Base-by-base conservation (phyloP, 2,329 filamentous ascomycete species). In the Colletotrichum theobromicola region DNA sequence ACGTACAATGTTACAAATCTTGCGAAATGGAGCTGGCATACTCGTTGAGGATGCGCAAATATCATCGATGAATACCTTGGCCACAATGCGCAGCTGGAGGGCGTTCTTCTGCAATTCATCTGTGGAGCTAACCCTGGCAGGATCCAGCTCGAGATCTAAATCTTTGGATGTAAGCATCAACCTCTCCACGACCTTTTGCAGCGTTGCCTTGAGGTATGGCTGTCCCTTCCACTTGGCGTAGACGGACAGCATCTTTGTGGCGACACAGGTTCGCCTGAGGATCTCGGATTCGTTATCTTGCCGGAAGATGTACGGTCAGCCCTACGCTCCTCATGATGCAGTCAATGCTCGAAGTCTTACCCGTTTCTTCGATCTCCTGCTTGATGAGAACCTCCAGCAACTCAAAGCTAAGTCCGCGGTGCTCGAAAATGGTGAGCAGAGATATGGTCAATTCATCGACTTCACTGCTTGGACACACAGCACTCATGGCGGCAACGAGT, bases 151-250 rank as follows among this genome's bases (percentile, higher is more conserved):
- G 24, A 94, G 86, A 78, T 93, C 91, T 2, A 94, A 85, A 74
- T 93, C 91, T 76, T 93, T 90, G 1, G 92, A 92, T 4, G 92
- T 93, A 35, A 92, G 80, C 86, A 94, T 92, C 55, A 94, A 84
- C 64, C 92, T 86, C 79, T 93, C 91, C 2, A 94, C 83, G 4
- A 94, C 91, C 78, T 93, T 93, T 77, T 93, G 91, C 12, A 94
- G 84, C 2, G 92, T 94, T 16, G 87, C 85, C 77, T 90, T 90
- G 42, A 94, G 86, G 79, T 94, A 94, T 5, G 87, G 81, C 18
- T 88, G 85, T 15, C 92, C 92, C 82, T 93, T 94, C 92, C 92
- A 94, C 79, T 93, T 94, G 7, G 92, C 92, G 78, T 93, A 94
- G 9, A 93, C 88, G 1, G 92, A 93, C 4, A 94, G 86, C 88